Evolutionary conservation across 192 early-diverging fungal genomes (phyloP), one percentile per base, ranked within the genome.

Genomic region (Rhizophagus sp.): DNA sequence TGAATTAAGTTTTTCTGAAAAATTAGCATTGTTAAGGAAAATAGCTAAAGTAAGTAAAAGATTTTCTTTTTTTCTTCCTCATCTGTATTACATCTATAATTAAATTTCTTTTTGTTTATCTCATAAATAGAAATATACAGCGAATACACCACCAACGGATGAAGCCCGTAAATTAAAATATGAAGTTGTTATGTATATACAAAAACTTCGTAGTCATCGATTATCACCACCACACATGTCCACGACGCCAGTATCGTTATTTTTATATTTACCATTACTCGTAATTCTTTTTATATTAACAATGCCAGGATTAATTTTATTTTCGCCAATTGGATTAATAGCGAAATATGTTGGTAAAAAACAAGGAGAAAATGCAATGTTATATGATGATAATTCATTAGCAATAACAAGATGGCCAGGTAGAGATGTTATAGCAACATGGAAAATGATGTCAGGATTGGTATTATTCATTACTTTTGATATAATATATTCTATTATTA

Each of bases 321-420:
- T 86, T 62, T 81, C 73, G 52, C 81, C 85, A 0, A 81, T 82
- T 30, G 85, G 82, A 19, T 49, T 86, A 2, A 67, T 82, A 47
- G 85, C 85, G 15, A 74, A 75, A 15, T 82, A 80, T 72, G 85
- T 81, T 24, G 85, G 82, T 8, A 86, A 86, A 17, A 71, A 82
- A 44, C 83, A 86, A 57, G 85, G 85, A 33, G 70, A 70, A 30
- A 79, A 86, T 73, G 82, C 85, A 41, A 86, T 86, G 85, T 73
- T 83, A 74, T 82, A 82, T 4, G 83, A 83, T 75, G 82, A 86
- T 57, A 81, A 79, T n/a, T 86, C 83, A 47, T 74, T 86, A n/a
- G 82, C 85, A 13, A 81, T 86, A n/a, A 82, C 85, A 34, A 67
- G 85, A 70, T 86, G 85, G 85, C 85, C 85, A 19, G 85, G 85